Conservation (phyloP, 1,284 basidiomycete genomes). For the Paramarasmius palmivorus region DNA sequence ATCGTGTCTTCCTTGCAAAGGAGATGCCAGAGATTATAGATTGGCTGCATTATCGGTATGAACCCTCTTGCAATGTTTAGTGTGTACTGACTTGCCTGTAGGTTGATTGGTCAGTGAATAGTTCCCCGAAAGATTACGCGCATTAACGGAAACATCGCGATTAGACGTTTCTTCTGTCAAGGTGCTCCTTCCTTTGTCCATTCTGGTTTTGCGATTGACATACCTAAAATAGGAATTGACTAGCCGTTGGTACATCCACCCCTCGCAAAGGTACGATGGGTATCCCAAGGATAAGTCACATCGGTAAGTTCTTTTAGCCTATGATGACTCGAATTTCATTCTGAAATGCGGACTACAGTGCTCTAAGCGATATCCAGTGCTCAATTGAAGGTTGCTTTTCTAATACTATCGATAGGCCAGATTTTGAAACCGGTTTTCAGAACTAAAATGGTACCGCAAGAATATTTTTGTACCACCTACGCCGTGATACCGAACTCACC, state of each 20-base stretch:
- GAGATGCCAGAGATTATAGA: constrained; percentile 77
- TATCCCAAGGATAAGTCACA: constrained; percentile 43
- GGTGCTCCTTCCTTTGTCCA: constrained; percentile 27
- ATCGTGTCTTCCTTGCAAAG: constrained; percentile 68
- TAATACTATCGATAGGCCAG: background rate
- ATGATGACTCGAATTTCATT: constrained; percentile 3
- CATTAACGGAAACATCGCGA: constrained; percentile 18
- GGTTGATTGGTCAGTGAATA: background rate
- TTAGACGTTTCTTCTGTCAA: constrained; percentile 82
- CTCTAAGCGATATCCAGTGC: constrained; percentile 73
- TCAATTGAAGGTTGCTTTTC: constrained; percentile 65
- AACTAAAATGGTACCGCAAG: constrained; percentile 61
- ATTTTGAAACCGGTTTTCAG: constrained; percentile 30
- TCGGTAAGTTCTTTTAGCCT: constrained; percentile 35
- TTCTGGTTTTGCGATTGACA: background rate
- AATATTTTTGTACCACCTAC: constrained; percentile 49
- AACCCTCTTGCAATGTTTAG: background rate
- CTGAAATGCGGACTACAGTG: constrained; percentile 40
- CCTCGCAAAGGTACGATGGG: constrained; percentile 24
- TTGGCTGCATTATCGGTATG: constrained; percentile 80
- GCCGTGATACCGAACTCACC: constrained; percentile 2
- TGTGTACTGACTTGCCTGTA: background rate
- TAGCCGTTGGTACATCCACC: constrained; percentile 68
- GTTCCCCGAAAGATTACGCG: background rate
- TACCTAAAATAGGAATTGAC: constrained; percentile 57